A percentile compares a stretch with the other conserved stretches of the same genome.
phyloP scores from a whole-genome alignment of 2,329 filamentous ascomycete genomes.

The Clonostachys solani region DNA sequence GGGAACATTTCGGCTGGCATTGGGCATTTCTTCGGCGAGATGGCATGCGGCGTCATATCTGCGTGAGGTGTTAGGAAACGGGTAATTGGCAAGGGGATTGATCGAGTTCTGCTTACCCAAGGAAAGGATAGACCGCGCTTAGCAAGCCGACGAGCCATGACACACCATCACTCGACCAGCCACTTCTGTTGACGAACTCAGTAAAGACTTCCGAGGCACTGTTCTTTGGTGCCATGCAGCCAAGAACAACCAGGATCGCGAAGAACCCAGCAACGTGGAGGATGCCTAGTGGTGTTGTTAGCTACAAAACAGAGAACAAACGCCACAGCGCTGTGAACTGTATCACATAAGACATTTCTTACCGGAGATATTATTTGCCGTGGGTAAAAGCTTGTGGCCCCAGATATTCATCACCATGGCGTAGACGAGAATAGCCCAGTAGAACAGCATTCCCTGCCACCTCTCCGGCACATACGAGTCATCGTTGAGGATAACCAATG shows the following conservation, averaged over 20 bases:
- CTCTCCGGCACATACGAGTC: conserved; percentile 30
- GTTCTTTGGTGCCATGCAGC: conserved; percentile 22
- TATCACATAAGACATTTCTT: too few relatives aligned
- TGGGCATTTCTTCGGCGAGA: conserved; percentile 23
- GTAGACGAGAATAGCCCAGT: conserved; percentile 36
- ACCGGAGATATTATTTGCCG: conserved; percentile 20
- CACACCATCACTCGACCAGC: conserved; percentile 20
- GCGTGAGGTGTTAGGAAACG: not conserved
- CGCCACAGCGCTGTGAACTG: not conserved
- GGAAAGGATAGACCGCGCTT: conserved; percentile 22
- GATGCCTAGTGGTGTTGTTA: conserved; percentile 6
- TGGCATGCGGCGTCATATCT: conserved; percentile 27
- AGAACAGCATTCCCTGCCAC: conserved; percentile 41
- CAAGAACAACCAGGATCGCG: conserved; percentile 17
- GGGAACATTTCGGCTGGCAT: conserved; percentile 26
- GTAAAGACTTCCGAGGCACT: conserved; percentile 20
- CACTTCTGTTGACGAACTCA: conserved; percentile 21
- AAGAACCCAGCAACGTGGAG: conserved; percentile 19
- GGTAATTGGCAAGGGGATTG: not conserved
- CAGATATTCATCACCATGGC: conserved; percentile 33
- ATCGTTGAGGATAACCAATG: conserved; percentile 34
- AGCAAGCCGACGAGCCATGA: conserved; percentile 25
- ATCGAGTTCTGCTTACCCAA: conserved; percentile 15
- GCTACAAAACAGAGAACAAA: not conserved
- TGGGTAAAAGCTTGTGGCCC: conserved; percentile 27